Conservation (phyloP, 257 asterid species). For the Solanum ossicruentum region DNA sequence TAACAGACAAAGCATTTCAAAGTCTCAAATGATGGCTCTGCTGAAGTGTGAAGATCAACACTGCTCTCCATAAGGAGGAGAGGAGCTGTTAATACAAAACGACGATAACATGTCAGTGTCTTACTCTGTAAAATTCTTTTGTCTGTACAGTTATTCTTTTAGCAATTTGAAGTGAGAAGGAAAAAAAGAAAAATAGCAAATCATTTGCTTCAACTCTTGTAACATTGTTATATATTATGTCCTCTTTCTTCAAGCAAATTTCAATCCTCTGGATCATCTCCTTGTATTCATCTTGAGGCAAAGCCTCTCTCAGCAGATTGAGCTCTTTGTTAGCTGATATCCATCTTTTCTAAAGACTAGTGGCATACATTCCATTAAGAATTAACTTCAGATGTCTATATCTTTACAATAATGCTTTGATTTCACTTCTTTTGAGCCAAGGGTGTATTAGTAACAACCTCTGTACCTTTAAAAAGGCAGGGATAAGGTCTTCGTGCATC, state of each 20-base stretch:
- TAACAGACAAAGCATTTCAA: conserved; percentile 53
- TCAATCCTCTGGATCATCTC: background rate
- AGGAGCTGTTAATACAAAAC: background rate
- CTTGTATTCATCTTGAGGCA: background rate
- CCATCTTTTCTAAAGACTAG: background rate
- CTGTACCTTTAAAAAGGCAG: background rate
- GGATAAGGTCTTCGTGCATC: no score
- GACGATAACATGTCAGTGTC: background rate
- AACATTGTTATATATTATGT: background rate
- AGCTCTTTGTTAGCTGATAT: background rate
- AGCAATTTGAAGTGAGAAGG: background rate
- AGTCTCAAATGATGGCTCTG: conserved; percentile 51
- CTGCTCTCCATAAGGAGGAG: conserved; percentile 18
- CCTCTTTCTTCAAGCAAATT: background rate
- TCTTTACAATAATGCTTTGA: background rate
- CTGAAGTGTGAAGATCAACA: conserved; percentile 36
- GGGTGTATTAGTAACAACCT: background rate
- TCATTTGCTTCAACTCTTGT: background rate
- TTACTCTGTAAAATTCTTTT: conserved; percentile 1
- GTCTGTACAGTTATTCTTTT: conserved; percentile 1
- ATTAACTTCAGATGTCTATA: background rate
- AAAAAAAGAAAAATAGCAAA: background rate
- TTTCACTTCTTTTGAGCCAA: background rate
- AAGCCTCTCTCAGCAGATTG: background rate
- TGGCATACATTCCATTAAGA: background rate